Evolutionary conservation across 805 yeast genomes (phyloP), one percentile per base, ranked within the genome.

Genomic region (Candida silvicultrix): DNA sequence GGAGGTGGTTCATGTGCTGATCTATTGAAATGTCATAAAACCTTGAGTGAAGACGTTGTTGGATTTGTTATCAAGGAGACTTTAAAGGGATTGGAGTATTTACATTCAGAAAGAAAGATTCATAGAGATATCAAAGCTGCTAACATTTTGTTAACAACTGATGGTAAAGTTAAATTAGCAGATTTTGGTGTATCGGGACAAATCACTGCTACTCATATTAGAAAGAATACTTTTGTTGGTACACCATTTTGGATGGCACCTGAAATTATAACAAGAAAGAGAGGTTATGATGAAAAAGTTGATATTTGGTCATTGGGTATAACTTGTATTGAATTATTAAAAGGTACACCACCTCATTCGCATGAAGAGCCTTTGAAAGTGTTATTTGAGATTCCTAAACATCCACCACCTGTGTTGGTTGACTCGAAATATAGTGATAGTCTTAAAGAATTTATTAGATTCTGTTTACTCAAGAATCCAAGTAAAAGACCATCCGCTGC

Each of bases 161-260:
- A 59, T 3, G 97, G 96, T 0, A 68, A 70, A 25, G 79, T 90
- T 36, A 92, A 90, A 61, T 66, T 90, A 29, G 97, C 89, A 0
- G 98, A 92, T 66, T 90, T 90, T 69, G 98, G 98, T 1, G 97
- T 90, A 4, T 80, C 92, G 56, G 94, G 94, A 0, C 94, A 89
- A 62, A 71, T 90, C 23, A 65, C 71, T 40, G 60, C 97, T 2
- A 82, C 81, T 43, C 72, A 77, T 54, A 66, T 78, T 47, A 71
- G 80, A 49, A 76, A 83, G 51, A 74, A 77, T 45, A 87, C 97
- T 0, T 83, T 90, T 71, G 96, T 89, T 44, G 98, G 98, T 1
- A 89, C 97, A 0, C 97, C 97, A 14, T 88, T 80, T 64, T 90
- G 97, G 97, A 90, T 92, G 98, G 99, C 99, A 0, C 99, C 99